Conservation (phyloP, 441 rosid species). For the Brassica hybrid region DNA sequence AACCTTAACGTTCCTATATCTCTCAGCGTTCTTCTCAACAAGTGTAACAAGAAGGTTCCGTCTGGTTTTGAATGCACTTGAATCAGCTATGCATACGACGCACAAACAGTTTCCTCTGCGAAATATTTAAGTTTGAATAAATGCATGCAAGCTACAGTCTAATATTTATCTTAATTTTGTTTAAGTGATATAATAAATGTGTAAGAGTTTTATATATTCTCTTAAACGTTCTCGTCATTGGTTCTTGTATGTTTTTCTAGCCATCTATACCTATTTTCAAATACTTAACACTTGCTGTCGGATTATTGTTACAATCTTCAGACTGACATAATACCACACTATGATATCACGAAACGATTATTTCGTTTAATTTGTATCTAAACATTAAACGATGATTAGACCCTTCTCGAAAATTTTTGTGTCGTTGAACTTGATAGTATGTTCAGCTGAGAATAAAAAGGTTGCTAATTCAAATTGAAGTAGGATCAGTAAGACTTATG, state of each 20-base stretch:
- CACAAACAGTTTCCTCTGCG: not conserved
- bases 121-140: conserved; percentile 17
- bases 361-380: not conserved
- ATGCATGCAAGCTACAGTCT: conserved; percentile 4
- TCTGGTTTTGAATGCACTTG: conserved; percentile 52
- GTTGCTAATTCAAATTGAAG: not conserved
- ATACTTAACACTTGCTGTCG: not conserved
- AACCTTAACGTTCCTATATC: conserved; percentile 33
- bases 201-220: not conserved
- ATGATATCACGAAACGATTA: not conserved
- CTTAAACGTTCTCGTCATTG: not conserved
- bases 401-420: not conserved
- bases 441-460: conserved; percentile 7
- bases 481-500: not conserved
- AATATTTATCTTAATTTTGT: not conserved
- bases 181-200: conserved; percentile 16
- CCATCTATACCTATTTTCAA: not conserved
- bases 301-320: conserved; percentile 1
- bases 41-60: conserved; percentile 43
- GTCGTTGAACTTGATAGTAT: not conserved
- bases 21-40: conserved; percentile 50
- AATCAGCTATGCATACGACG: conserved; percentile 2
- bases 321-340: not conserved
- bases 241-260: not conserved
- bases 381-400: not conserved